Percentiles rank a stretch among this genome's conserved stretches.
Evolutionary conservation across 495 filamentous ascomycete species (phyloP).

Genomic region (Hypoxylon perforatum): DNA sequence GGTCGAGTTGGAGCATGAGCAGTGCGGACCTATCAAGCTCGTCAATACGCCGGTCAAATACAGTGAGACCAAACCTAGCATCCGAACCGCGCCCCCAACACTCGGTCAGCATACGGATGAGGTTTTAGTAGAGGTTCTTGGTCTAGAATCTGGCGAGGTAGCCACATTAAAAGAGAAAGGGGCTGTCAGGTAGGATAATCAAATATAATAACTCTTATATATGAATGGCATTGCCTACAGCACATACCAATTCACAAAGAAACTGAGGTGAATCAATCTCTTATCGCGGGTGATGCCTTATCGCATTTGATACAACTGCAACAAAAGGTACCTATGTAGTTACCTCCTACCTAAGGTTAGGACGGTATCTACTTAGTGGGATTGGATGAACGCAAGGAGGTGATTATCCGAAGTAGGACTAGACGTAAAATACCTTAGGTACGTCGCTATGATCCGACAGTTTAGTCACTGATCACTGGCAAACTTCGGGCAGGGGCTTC

Average conservation of each 20-base stretch:
- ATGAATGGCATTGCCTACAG: neutral
- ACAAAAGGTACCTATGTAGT: too few relatives aligned
- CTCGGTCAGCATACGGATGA: conserved; percentile 95
- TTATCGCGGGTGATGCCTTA: neutral
- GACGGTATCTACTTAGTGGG: too few relatives aligned
- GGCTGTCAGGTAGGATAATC: conserved; percentile 69
- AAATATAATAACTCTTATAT: neutral
- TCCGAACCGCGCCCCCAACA: conserved; percentile 82
- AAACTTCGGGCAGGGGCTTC: neutral
- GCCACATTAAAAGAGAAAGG: conserved; percentile 71
- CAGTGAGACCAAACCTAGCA: conserved; percentile 80
- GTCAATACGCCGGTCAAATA: conserved; percentile 98
- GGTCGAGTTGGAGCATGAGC: conserved; percentile 81
- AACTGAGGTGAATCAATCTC: neutral
- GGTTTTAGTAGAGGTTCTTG: conserved; percentile 74
- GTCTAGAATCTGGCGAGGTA: conserved; percentile 71
- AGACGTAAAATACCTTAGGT: neutral
- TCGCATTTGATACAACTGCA: too few relatives aligned
- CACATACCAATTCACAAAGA: neutral
- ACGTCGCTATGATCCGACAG: neutral
- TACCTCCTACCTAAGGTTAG: too few relatives aligned
- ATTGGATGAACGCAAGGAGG: too few relatives aligned
- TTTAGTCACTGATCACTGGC: too few relatives aligned
- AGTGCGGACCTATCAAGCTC: conserved; percentile 86
- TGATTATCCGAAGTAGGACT: neutral